Evolutionary conservation across 257 asterid species (phyloP), one percentile per base, ranked within the genome.

Genomic region (Voacanga thouarsii): DNA sequence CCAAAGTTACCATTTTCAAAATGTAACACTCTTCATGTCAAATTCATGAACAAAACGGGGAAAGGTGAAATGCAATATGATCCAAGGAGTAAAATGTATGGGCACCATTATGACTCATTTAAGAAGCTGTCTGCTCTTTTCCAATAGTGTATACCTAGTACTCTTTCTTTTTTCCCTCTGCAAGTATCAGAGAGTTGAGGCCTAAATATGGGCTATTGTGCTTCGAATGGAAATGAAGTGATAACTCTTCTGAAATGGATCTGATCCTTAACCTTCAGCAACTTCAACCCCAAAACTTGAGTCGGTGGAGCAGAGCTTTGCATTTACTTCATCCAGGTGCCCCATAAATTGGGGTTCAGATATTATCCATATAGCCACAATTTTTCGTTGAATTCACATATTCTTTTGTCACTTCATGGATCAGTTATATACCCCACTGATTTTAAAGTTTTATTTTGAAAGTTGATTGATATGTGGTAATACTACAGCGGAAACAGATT

Each of bases 171-270:
- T 75, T 24, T 16, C 28, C 41, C 24, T 9, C 80, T 78, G 81
- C 76, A 45, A 53, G 53, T 15, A 43, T 77, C 80, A 47, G 74
- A 49, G 80, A 76, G 14, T 63, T 23, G 15, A 65, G 51, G 74
- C 15, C 53, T 19, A 37, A 66, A 77, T 64, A 67, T 67, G 69
- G 79, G 79, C 65, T 19, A 10, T 30, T 39, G 7, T 30, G 49
- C 51, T 64, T 4, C 37, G 74, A 76, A 64, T 30, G 55, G 68
- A 59, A 28, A 61, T 24, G 68, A 10, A 61, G 41, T 59, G 37
- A 59, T 59, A 61, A 61, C 43, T 24, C 37, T 60, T 23, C 24
- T 1, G 21, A 44, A 69, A 19, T 43, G 74, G 15, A 70, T 55
- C 39, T 53, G 51, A 50, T 72, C 76, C 57, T 51, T 33, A 51